Conservation (phyloP, 371 early-diverging fungal genomes). For the Synchytrium microbalum region DNA sequence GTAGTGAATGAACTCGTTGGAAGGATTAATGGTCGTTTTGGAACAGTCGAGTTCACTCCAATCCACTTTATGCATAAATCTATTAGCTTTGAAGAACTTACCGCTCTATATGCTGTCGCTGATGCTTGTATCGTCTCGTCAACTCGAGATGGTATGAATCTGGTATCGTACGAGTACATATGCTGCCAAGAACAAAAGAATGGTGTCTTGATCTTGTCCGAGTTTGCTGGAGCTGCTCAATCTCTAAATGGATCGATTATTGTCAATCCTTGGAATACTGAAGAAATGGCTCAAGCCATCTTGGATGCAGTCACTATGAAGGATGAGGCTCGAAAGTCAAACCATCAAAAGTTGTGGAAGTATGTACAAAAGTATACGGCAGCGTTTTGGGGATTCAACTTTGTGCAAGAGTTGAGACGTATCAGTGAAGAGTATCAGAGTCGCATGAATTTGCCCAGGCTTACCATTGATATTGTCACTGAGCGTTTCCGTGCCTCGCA, state of each 20-base stretch:
- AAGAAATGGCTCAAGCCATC: slow-evolving; percentile 86
- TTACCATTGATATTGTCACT: slow-evolving; percentile 26
- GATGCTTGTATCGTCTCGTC: slow-evolving; percentile 97
- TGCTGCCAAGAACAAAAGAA: slow-evolving; percentile 86
- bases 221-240: slow-evolving; percentile 99
- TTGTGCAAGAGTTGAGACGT: slow-evolving; percentile 77
- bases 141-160: slow-evolving; percentile 99
- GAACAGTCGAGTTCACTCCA: slow-evolving; percentile 91
- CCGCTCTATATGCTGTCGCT: slow-evolving; percentile 89
- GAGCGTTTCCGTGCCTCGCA: slow-evolving; percentile 20
- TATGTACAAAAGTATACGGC: slow-evolving; percentile 98
- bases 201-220: slow-evolving; percentile 94
- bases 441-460: slow-evolving; percentile 48
- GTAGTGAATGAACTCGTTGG: slow-evolving; percentile 95
- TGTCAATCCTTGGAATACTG: slow-evolving; percentile 98
- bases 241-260: slow-evolving; percentile 93
- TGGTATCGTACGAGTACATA: slow-evolving; percentile 93
- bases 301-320: slow-evolving; percentile 91
- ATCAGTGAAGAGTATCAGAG: slow-evolving; percentile 65
- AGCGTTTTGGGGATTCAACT: slow-evolving; percentile 95
- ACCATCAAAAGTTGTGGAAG: slow-evolving; percentile 84
- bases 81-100: slow-evolving; percentile 90
- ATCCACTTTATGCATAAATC: slow-evolving; percentile 98
- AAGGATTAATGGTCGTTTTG: slow-evolving; percentile 84
- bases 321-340: slow-evolving; percentile 63